Conservation (phyloP, 1,284 basidiomycete genomes). For the Cutaneotrichosporon sp. region DNA sequence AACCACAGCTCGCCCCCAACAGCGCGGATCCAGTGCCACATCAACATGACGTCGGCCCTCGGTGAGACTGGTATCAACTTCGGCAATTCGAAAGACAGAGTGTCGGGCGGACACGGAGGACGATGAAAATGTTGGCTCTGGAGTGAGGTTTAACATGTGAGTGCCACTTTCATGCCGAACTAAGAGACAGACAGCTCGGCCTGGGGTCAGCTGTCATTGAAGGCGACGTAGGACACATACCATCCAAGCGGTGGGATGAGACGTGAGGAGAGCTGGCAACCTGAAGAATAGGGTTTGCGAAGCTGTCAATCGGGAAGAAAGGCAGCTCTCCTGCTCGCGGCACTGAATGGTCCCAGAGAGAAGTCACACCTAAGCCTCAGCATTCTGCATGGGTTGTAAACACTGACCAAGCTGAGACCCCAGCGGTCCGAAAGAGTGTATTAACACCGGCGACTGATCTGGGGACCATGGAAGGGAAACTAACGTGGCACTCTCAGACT, state of each 20-base stretch:
- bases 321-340: background rate
- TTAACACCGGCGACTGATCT: background rate
- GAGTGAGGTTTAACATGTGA: slow-evolving; percentile 22
- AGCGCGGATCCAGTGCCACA: slow-evolving; percentile 25
- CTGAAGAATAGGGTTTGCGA: background rate
- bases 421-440: background rate
- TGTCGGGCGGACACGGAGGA: slow-evolving; percentile 8
- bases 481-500: background rate
- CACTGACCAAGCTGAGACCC: background rate
- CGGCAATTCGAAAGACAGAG: slow-evolving; percentile 9
- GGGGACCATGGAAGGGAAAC: background rate
- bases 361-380: background rate
- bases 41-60: slow-evolving; percentile 31
- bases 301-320: slow-evolving; percentile 8
- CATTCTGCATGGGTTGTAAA: background rate
- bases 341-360: background rate
- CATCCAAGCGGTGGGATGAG: background rate
- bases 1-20: slow-evolving; percentile 26
- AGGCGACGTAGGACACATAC: background rate
- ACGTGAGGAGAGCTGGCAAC: slow-evolving; percentile 3
- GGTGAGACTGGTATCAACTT: slow-evolving; percentile 11
- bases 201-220: slow-evolving; percentile 14
- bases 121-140: slow-evolving; percentile 20
- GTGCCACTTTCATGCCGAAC: slow-evolving; percentile 26
- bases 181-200: slow-evolving; percentile 19